Conservation (phyloP, 2,329 filamentous ascomycete genomes). For the Coniella vitis region DNA sequence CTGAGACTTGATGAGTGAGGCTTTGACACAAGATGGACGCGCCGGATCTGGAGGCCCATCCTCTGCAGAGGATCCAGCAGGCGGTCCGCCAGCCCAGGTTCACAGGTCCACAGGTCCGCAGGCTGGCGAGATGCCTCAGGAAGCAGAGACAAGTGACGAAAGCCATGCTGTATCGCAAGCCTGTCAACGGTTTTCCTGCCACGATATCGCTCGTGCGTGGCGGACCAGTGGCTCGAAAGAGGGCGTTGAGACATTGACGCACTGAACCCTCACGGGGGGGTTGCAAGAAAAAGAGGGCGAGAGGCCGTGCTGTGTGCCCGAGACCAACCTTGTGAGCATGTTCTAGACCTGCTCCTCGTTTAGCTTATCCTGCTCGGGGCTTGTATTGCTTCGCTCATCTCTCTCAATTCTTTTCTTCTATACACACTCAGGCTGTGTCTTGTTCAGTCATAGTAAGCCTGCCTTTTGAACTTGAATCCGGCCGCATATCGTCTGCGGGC, state of each 20-base stretch:
- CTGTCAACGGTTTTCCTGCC: not conserved
- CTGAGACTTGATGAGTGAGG: not conserved
- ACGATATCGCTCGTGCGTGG: conserved; percentile 1
- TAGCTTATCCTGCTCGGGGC: not conserved
- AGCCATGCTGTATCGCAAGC: not conserved
- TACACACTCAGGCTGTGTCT: too few species aligned
- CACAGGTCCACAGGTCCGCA: conserved; percentile 2
- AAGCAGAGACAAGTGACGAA: conserved; percentile 11
- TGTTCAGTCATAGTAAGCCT: too few species aligned
- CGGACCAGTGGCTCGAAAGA: not conserved
- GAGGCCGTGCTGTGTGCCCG: not conserved
- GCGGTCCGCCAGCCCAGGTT: not conserved
- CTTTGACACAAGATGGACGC: not conserved
- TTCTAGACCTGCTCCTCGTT: not conserved
- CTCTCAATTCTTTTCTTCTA: too few species aligned
- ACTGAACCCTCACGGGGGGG: not conserved
- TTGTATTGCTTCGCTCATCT: too few species aligned
- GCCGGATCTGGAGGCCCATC: not conserved
- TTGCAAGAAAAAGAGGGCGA: not conserved
- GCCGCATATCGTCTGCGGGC: too few species aligned
- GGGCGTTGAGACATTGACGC: conserved; percentile 9
- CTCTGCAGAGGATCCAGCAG: not conserved
- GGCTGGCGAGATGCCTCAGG: not conserved
- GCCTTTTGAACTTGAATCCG: too few species aligned
- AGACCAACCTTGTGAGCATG: not conserved